Conservation (phyloP, 2,329 filamentous ascomycete genomes). For the Catunica adiposa region DNA sequence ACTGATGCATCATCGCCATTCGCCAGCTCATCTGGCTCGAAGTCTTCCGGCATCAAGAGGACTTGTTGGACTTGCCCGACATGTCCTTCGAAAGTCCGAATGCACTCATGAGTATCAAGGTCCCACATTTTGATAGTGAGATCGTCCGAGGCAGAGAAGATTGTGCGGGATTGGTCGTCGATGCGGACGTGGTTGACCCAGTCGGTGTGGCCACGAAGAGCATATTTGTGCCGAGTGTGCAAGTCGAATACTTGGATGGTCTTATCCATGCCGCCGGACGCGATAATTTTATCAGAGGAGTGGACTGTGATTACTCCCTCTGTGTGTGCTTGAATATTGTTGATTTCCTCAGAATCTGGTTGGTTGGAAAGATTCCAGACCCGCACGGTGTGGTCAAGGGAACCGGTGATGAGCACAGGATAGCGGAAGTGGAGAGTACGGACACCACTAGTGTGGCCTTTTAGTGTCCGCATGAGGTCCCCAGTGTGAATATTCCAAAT, state of each 20-base stretch:
- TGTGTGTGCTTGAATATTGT: constrained; percentile 61
- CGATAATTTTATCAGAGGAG: constrained; percentile 69
- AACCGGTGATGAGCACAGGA: constrained; percentile 76
- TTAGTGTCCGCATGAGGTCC: constrained; percentile 67
- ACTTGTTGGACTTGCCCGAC: constrained; percentile 93
- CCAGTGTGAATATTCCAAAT: constrained; percentile 91
- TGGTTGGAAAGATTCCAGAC: constrained; percentile 76
- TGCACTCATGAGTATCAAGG: constrained; percentile 63
- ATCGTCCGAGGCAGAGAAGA: constrained; percentile 89
- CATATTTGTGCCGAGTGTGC: constrained; percentile 62
- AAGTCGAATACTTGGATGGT: constrained; percentile 91
- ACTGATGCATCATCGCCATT: constrained; percentile 39
- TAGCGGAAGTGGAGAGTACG: constrained; percentile 87
- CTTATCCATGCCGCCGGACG: constrained; percentile 76
- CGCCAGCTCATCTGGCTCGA: constrained; percentile 61
- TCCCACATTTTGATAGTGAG: constrained; percentile 87
- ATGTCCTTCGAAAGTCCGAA: constrained; percentile 68
- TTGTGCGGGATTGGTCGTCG: constrained; percentile 62
- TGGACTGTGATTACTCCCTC: constrained; percentile 76
- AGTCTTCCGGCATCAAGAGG: constrained; percentile 66
- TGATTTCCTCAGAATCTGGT: constrained; percentile 69
- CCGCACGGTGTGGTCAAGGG: constrained; percentile 71
- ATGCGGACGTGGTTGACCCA: constrained; percentile 96
- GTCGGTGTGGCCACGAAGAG: constrained; percentile 69
- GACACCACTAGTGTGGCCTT: constrained; percentile 68